A percentile compares a stretch with the other conserved stretches of the same genome.
Conservation (phyloP, 805 yeast genomes). For the Candida railenensis region DNA sequence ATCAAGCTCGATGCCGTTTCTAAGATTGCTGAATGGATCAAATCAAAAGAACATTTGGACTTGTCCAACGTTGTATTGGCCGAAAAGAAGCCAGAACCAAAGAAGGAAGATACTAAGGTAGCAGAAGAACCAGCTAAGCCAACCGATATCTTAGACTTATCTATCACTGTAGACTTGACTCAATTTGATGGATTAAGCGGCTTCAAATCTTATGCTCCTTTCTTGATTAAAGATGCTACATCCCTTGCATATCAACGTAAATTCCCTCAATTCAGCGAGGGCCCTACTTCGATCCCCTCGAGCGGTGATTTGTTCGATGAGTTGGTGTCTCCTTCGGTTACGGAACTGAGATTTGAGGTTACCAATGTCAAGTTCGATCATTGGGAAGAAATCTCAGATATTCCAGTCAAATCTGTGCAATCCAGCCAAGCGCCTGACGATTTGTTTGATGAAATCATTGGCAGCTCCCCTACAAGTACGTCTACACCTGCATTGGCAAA, state of each 20-base stretch:
- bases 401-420: slow-evolving; percentile 4
- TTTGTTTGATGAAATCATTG: slow-evolving; percentile 24
- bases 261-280: slow-evolving; percentile 37
- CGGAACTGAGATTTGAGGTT: slow-evolving; percentile 35
- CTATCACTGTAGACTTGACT: slow-evolving; percentile 21
- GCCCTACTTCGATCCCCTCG: slow-evolving; percentile 13
- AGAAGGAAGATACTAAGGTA: slow-evolving; percentile 12
- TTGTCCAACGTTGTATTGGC: slow-evolving; percentile 61
- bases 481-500: slow-evolving; percentile 6
- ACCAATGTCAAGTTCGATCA: slow-evolving; percentile 25
- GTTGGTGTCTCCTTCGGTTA: slow-evolving; percentile 34
- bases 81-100: slow-evolving; percentile 15
- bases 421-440: slow-evolving; percentile 28
- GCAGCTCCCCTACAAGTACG: neutral
- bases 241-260: slow-evolving; percentile 26
- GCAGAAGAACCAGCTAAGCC: slow-evolving; percentile 25
- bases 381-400: slow-evolving; percentile 7
- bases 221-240: neutral
- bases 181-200: slow-evolving; percentile 18
- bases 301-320: slow-evolving; percentile 35
- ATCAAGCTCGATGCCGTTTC: slow-evolving; percentile 57
- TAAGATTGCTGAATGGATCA: slow-evolving; percentile 55
- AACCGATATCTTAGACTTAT: slow-evolving; percentile 21
- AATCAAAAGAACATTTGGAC: slow-evolving; percentile 62
- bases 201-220: slow-evolving; percentile 19